phyloP scores from a whole-genome alignment of 495 filamentous ascomycete genomes.

The Cryomyces minteri region DNA sequence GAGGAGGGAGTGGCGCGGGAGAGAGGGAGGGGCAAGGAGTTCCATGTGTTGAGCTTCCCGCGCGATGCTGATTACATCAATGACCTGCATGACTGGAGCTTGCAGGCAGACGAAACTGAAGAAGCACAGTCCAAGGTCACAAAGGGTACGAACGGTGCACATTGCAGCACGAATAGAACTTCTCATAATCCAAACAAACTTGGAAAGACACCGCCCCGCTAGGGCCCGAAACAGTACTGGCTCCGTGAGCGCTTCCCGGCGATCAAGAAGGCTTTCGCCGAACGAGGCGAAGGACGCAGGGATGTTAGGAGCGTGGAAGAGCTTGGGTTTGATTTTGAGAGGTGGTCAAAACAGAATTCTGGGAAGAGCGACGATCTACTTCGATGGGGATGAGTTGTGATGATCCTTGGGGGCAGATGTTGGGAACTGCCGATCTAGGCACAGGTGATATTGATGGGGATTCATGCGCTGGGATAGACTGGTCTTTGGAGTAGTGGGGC shows the following conservation, averaged over 20 bases:
- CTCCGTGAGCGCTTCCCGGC: constrained; percentile 31
- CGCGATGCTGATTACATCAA: constrained; percentile 70
- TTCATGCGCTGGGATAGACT: no score
- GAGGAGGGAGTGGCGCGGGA: constrained; percentile 25
- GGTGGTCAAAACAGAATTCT: constrained; percentile 11
- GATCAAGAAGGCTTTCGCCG: constrained; percentile 36
- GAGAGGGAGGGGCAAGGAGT: constrained; percentile 31
- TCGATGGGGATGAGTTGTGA: no score
- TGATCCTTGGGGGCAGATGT: no score
- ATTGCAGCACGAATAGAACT: not conserved
- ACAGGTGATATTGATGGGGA: no score
- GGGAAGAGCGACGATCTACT: no score
- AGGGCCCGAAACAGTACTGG: constrained; percentile 52
- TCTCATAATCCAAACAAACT: constrained; percentile 13
- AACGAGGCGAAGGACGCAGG: constrained; percentile 25
- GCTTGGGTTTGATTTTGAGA: constrained; percentile 40
- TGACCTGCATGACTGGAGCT: constrained; percentile 41
- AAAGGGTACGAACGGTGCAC: not conserved
- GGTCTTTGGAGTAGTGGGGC: no score
- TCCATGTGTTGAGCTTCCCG: constrained; percentile 52
- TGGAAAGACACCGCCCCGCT: constrained; percentile 46
- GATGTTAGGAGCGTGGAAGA: constrained; percentile 31
- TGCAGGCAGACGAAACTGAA: constrained; percentile 20
- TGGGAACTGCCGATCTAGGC: no score
- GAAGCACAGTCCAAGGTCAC: constrained; percentile 2